phyloP scores from a whole-genome alignment of 2,329 filamentous ascomycete genomes.

The Diaporthe sp. region DNA sequence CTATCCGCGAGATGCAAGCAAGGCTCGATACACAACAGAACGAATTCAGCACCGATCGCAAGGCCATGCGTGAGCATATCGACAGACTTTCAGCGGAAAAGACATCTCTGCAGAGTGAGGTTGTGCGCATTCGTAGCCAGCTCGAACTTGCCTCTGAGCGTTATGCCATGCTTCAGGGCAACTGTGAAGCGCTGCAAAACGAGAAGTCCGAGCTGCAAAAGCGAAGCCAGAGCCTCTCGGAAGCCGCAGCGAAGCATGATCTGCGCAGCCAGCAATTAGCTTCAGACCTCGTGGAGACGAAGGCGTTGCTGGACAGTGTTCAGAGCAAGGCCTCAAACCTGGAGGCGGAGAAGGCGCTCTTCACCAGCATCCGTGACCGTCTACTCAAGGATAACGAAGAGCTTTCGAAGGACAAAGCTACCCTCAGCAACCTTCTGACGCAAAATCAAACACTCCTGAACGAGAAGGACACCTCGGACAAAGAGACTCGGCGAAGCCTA shows the following conservation, averaged over 20 bases:
- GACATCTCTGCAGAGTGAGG: constrained; percentile 83
- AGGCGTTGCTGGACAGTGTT: constrained; percentile 85
- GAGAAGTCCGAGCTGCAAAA: constrained; percentile 92
- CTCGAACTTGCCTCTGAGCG: constrained; percentile 85
- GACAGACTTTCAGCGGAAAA: constrained; percentile 87
- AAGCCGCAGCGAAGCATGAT: constrained; percentile 90
- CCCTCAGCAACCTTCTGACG: constrained; percentile 84
- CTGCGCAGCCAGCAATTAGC: constrained; percentile 90
- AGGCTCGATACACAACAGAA: constrained; percentile 92
- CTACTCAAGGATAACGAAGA: constrained; percentile 89
- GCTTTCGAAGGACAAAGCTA: constrained; percentile 84
- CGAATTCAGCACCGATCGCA: constrained; percentile 84
- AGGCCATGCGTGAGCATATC: constrained; percentile 86
- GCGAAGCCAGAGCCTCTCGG: constrained; percentile 80
- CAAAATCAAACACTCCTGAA: constrained; percentile 92
- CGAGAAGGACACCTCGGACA: constrained; percentile 87
- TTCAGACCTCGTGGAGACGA: constrained; percentile 91
- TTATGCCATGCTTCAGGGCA: constrained; percentile 89
- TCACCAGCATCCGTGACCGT: constrained; percentile 92
- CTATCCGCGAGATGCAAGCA: constrained; percentile 87
- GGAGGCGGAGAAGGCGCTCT: constrained; percentile 94
- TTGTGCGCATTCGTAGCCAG: constrained; percentile 84
- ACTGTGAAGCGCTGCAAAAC: constrained; percentile 83
- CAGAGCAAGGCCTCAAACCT: constrained; percentile 92
- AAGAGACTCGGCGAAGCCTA: constrained; percentile 83